phyloP scores from a whole-genome alignment of 306 rosid genomes.

The Spatholobus suberectus region DNA sequence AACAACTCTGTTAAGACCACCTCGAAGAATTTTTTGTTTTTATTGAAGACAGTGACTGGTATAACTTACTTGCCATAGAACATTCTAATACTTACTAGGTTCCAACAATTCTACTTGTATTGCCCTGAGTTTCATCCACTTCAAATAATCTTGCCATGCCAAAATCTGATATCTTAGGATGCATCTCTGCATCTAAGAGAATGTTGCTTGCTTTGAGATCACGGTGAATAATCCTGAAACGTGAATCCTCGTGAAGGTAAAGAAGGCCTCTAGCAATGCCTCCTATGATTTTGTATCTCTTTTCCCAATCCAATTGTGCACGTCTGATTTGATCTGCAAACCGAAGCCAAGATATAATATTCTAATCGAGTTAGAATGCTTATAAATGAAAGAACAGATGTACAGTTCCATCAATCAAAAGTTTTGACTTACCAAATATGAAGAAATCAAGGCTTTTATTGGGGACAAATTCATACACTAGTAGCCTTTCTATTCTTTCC shows the following conservation, averaged over 20 bases:
- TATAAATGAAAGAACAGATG: background rate
- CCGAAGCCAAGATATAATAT: background rate
- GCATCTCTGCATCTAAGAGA: background rate
- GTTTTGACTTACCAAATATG: conserved; percentile 50
- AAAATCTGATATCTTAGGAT: background rate
- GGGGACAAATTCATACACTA: conserved; percentile 47
- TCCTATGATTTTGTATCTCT: conserved; percentile 45
- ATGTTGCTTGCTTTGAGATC: conserved; percentile 5
- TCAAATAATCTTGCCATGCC: conserved; percentile 15
- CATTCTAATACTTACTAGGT: conserved; percentile 47
- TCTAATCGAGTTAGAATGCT: background rate
- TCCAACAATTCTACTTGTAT: conserved; percentile 21
- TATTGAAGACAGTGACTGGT: background rate
- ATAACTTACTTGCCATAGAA: background rate
- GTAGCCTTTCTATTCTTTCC: conserved; percentile 2
- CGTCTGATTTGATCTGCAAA: conserved; percentile 45
- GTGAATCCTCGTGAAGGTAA: conserved; percentile 32
- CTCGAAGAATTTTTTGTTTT: background rate
- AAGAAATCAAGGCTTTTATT: conserved; percentile 60
- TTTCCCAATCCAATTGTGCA: conserved; percentile 42
- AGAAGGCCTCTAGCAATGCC: conserved; percentile 52
- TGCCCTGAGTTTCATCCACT: background rate
- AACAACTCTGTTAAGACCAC: background rate
- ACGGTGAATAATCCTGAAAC: background rate
- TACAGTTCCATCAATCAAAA: background rate